A percentile compares a stretch with the other conserved stretches of the same genome.
These are phyloP conservation scores for Talaromyces proteolyticus DNA, from an alignment of 495 filamentous ascomycete species.

Conservation along the genomic window DNA sequence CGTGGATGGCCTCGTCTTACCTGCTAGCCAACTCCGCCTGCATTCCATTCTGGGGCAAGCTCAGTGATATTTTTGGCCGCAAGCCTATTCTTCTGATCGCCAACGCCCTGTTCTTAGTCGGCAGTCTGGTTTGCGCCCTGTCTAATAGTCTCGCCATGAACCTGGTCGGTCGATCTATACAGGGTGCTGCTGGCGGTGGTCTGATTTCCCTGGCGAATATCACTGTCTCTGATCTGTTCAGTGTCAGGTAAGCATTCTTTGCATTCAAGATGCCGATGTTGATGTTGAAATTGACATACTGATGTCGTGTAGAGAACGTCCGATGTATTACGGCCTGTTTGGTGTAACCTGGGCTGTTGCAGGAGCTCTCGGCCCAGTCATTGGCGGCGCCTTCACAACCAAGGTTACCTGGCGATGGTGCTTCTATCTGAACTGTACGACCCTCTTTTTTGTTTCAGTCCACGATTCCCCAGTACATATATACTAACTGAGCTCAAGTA, in stretches of 20 bases:
- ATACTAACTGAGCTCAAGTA: constrained; percentile 31
- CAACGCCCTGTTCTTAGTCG: constrained; percentile 69
- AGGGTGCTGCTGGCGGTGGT: constrained; percentile 81
- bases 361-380: constrained; percentile 63
- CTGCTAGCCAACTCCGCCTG: constrained; percentile 63
- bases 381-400: constrained; percentile 71
- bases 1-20: constrained; percentile 72
- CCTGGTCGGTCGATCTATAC: constrained; percentile 67
- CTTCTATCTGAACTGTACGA: constrained; percentile 60
- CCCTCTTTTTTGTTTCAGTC: not conserved
- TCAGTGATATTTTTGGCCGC: constrained; percentile 81
- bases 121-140: constrained; percentile 65
- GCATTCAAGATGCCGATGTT: not conserved
- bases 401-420: constrained; percentile 58
- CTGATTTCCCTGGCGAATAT: constrained; percentile 78
- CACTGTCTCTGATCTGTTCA: constrained; percentile 75
- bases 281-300: constrained; percentile 10
- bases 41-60: constrained; percentile 74
- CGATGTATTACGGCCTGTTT: constrained; percentile 58
- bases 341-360: constrained; percentile 73
- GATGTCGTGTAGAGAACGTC: constrained; percentile 44
- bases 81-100: constrained; percentile 73
- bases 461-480: too few relatives aligned
- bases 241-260: constrained; percentile 42
- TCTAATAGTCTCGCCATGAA: constrained; percentile 66